phyloP scores from a whole-genome alignment of 805 yeast genomes.

The Kuraishia piskuri region DNA sequence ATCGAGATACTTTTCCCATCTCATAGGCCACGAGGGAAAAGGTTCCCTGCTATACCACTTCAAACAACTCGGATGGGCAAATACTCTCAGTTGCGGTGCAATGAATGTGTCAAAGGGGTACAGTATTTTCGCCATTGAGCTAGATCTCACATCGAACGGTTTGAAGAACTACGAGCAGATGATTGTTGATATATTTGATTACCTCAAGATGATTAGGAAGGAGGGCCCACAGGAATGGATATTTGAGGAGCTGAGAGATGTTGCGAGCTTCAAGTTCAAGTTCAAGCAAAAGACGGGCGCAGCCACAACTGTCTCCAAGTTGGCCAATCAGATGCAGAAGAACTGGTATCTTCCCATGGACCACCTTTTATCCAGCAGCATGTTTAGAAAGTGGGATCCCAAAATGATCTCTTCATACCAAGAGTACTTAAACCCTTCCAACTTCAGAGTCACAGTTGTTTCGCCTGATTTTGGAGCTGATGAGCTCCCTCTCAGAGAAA shows the following conservation, averaged over 20 bases:
- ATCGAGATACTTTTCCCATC: conserved; percentile 62
- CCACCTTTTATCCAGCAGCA: conserved; percentile 45
- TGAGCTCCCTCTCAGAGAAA: conserved; percentile 38
- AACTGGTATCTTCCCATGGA: conserved; percentile 50
- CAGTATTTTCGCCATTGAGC: conserved; percentile 57
- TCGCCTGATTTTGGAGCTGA: conserved; percentile 44
- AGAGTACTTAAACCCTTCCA: conserved; percentile 41
- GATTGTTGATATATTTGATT: conserved; percentile 56
- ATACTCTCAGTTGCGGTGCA: conserved; percentile 66
- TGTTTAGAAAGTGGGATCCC: conserved; percentile 53
- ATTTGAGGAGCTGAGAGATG: conserved; percentile 64
- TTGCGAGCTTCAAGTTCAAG: conserved; percentile 62
- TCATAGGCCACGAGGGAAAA: conserved; percentile 87
- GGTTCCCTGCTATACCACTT: conserved; percentile 73
- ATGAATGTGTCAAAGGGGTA: conserved; percentile 58
- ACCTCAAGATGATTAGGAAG: conserved; percentile 49
- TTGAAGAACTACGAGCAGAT: conserved; percentile 54
- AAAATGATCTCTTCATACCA: conserved; percentile 41
- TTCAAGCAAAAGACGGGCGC: conserved; percentile 75
- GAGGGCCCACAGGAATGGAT: conserved; percentile 72
- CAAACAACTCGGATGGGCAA: conserved; percentile 73
- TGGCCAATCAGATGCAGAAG: conserved; percentile 56
- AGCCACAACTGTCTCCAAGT: conserved; percentile 59
- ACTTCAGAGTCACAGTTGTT: conserved; percentile 50
- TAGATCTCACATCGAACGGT: conserved; percentile 75